A percentile compares a stretch with the other conserved stretches of the same genome.
These are phyloP conservation scores for Talaromyces sp. DNA, from an alignment of 2,329 filamentous ascomycete genomes.

Conservation along the genomic window DNA sequence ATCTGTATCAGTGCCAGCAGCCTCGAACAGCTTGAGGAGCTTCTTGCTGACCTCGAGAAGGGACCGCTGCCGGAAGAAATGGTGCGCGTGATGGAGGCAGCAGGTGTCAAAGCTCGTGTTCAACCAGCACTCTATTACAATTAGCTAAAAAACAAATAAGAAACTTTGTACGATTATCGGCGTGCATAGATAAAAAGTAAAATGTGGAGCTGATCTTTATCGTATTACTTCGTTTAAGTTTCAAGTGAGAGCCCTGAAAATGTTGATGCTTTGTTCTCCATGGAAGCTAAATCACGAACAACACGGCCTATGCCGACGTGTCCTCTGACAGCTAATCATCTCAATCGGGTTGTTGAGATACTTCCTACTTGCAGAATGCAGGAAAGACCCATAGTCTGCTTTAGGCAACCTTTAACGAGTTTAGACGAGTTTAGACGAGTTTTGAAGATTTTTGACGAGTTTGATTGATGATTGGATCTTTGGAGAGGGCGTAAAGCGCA, in stretches of 20 bases:
- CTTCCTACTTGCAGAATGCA: not conserved
- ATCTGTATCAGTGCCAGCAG: constrained; percentile 41
- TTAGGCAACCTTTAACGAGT: not conserved
- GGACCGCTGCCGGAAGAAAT: constrained; percentile 40
- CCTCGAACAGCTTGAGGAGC: constrained; percentile 37
- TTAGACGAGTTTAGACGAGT: not conserved
- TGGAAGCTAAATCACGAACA: too few species aligned
- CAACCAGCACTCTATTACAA: not conserved
- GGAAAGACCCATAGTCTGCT: not conserved
- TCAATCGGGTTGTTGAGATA: not conserved
- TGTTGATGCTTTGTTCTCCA: too few species aligned
- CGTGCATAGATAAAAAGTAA: not conserved
- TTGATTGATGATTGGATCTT: too few species aligned
- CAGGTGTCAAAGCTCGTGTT: not conserved
- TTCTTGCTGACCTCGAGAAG: constrained; percentile 39
- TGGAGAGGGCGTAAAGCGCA: not conserved
- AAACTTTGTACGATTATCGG: not conserved
- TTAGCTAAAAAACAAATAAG: not conserved
- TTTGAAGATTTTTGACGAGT: too few species aligned
- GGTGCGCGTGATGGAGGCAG: constrained; percentile 19
- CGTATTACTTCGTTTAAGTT: not conserved
- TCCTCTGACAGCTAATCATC: not conserved
- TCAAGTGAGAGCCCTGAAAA: not conserved
- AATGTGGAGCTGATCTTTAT: not conserved
- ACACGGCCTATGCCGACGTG: not conserved